Conservation (phyloP, 2,329 filamentous ascomycete species). For the Curvularia eragrostidis region DNA sequence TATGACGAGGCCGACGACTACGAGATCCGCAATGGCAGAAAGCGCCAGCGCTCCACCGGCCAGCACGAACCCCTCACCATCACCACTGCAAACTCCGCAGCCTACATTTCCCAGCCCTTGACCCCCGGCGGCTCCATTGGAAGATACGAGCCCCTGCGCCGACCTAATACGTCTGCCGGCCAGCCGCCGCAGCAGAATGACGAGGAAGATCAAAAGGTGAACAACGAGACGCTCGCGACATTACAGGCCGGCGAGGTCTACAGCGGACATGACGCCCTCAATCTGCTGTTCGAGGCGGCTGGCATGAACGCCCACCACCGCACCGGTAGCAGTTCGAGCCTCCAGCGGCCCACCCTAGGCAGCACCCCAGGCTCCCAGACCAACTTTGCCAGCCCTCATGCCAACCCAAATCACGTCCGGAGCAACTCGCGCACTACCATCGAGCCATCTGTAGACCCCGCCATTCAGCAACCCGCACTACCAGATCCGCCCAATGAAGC, state of each 20-base stretch:
- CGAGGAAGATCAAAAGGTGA: conserved; percentile 64
- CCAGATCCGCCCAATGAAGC: conserved; percentile 46
- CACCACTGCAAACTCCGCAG: conserved; percentile 25
- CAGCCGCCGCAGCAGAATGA: conserved; percentile 38
- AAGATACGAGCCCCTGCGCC: conserved; percentile 68
- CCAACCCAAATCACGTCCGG: conserved; percentile 32
- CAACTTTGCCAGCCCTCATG: conserved; percentile 45
- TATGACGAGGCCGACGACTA: conserved; percentile 64
- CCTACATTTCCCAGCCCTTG: conserved; percentile 60
- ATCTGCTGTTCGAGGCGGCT: conserved; percentile 87
- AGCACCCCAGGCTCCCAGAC: conserved; percentile 48
- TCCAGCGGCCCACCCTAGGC: conserved; percentile 44
- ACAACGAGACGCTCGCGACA: conserved; percentile 66
- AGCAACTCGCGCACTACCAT: conserved; percentile 32
- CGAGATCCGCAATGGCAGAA: conserved; percentile 74
- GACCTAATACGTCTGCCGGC: conserved; percentile 57
- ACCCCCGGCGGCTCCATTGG: conserved; percentile 71
- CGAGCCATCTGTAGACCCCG: conserved; percentile 42
- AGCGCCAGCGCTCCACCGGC: conserved; percentile 63
- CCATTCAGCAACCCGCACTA: conserved; percentile 34
- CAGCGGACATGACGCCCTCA: conserved; percentile 89
- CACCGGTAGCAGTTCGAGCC: conserved; percentile 54
- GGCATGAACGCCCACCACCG: conserved; percentile 57
- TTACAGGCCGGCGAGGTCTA: conserved; percentile 74
- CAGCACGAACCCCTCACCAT: conserved; percentile 45